Conservation (phyloP, 805 yeast species). For the Cyberlindnera suaveolens region DNA sequence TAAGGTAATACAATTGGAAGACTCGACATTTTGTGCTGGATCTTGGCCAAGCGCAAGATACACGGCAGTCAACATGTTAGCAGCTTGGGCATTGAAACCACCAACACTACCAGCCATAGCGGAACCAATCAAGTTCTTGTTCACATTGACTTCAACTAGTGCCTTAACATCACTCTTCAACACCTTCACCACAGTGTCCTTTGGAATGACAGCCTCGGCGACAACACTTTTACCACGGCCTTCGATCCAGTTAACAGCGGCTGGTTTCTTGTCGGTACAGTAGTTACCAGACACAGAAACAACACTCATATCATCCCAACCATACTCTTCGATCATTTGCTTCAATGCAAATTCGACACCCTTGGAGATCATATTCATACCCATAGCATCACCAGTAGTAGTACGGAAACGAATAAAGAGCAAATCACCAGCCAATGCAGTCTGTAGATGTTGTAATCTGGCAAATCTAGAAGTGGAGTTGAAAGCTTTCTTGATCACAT, state of each 20-base stretch:
- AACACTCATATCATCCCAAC: conserved; percentile 90
- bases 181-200: conserved; percentile 70
- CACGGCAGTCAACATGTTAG: conserved; percentile 92
- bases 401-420: conserved; percentile 90
- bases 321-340: conserved; percentile 80
- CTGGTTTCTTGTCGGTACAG: conserved; percentile 96
- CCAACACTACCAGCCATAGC: conserved; percentile 99
- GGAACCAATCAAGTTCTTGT: conserved; percentile 89
- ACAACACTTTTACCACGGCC: conserved; percentile 98
- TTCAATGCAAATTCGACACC: conserved; percentile 89
- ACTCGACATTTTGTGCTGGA: conserved; percentile 99
- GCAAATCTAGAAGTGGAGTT: conserved; percentile 98
- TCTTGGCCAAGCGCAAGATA: conserved; percentile 96
- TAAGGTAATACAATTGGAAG: conserved; percentile 93
- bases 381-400: conserved; percentile 99
- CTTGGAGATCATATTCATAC: conserved; percentile 99
- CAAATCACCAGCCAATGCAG: conserved; percentile 90
- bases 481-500: conserved; percentile 75
- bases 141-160: conserved; percentile 79
- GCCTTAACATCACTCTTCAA: conserved; percentile 91
- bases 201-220: conserved; percentile 90
- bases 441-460: conserved; percentile 80
- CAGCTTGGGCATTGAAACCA: conserved; percentile 98
- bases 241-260: conserved; percentile 98
- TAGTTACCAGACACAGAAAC: conserved; percentile 94